phyloP scores from a whole-genome alignment of 164 flowering plant species.

The Warburgia ugandensis region DNA sequence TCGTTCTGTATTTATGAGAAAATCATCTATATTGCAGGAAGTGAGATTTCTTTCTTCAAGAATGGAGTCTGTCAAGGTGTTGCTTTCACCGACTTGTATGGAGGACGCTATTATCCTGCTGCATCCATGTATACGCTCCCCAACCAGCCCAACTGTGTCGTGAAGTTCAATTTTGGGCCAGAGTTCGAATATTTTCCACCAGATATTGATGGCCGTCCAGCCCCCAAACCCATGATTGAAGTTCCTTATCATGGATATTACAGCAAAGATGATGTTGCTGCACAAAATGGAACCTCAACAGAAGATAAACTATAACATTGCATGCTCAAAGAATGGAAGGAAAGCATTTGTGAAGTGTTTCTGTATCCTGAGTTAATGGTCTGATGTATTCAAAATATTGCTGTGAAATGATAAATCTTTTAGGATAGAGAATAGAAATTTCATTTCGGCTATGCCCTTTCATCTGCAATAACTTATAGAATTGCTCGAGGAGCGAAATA shows the following conservation, averaged over 20 bases:
- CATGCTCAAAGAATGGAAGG: no score
- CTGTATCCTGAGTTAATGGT: no score
- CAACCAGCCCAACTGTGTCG: slow-evolving; percentile 76
- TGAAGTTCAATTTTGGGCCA: slow-evolving; percentile 95
- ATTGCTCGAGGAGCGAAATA: no score
- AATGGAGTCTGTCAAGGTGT: slow-evolving; percentile 89
- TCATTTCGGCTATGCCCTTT: no score
- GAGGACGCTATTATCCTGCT: slow-evolving; percentile 92
- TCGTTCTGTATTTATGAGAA: no score
- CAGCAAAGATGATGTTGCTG: slow-evolving; percentile 27
- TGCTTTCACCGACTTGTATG: slow-evolving; percentile 76
- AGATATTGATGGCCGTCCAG: slow-evolving; percentile 59
- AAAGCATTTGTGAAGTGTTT: no score
- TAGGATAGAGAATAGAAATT: no score
- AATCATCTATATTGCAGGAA: no score
- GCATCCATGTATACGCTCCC: slow-evolving; percentile 97
- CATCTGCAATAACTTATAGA: no score
- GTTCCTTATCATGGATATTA: slow-evolving; percentile 80
- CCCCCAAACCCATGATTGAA: slow-evolving; percentile 80
- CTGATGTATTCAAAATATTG: no score
- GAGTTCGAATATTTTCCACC: slow-evolving; percentile 79
- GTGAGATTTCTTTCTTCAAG: slow-evolving; percentile 88
- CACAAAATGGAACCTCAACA: slow-evolving; percentile 3
- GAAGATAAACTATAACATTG: no score
- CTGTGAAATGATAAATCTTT: no score